A percentile compares a stretch with the other conserved stretches of the same genome.
These are phyloP conservation scores for Alternaria alternata DNA, from an alignment of 2,329 filamentous ascomycete genomes.

Conservation along the genomic window DNA sequence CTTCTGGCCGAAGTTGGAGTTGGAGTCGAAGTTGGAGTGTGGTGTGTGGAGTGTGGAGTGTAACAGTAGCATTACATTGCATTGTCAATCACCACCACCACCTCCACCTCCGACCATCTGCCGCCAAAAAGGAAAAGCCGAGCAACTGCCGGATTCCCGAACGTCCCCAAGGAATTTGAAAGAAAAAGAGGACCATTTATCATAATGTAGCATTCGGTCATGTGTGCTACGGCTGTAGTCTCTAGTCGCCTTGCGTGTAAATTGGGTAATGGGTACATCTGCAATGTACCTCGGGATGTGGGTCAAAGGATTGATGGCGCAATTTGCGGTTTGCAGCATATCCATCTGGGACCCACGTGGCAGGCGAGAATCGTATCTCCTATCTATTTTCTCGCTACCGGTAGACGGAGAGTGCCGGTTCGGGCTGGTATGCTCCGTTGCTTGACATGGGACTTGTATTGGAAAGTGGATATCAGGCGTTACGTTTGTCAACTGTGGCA, in stretches of 20 bases:
- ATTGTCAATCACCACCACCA: not conserved
- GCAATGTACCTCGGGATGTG: not conserved
- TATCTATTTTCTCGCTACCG: not conserved
- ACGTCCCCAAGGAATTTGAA: not conserved
- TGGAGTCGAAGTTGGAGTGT: not conserved
- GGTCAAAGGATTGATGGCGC: not conserved
- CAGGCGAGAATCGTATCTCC: not conserved
- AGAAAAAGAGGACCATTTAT: not conserved
- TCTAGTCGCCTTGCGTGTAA: not conserved
- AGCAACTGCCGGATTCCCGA: not conserved
- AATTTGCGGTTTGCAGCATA: not conserved
- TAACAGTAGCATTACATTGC: constrained; percentile 7
- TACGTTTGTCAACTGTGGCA: not conserved
- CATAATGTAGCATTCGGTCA: not conserved
- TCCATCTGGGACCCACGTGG: constrained; percentile 1
- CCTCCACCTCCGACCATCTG: not conserved
- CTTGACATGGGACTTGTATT: not conserved
- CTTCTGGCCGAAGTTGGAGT: not conserved
- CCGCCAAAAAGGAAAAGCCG: not conserved
- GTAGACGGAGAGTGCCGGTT: not conserved
- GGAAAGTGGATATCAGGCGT: not conserved
- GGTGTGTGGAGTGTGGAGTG: not conserved
- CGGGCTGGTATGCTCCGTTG: not conserved
- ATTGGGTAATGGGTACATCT: not conserved
- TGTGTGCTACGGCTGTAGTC: not conserved